phyloP scores from a whole-genome alignment of 176 grass and related monocot genomes.

The Oryza nivara region DNA sequence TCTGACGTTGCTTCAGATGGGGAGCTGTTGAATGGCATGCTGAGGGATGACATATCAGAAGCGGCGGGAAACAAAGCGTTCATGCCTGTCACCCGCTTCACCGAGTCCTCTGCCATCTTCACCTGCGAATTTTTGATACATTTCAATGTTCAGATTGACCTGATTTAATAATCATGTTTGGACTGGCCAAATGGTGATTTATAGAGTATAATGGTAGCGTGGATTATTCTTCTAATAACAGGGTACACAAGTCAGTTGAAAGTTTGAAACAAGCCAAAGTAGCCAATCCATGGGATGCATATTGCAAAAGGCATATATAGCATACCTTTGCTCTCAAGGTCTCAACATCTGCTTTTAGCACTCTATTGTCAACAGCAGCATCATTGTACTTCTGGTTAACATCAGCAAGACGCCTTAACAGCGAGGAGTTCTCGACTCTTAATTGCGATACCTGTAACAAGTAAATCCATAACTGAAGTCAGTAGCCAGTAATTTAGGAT shows the following conservation, averaged over 20 bases:
- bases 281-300: neutral
- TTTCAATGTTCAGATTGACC: neutral
- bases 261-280: neutral
- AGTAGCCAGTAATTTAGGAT: neutral
- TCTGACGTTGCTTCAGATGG: slow-evolving; percentile 62
- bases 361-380: slow-evolving; percentile 78
- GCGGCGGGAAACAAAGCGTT: slow-evolving; percentile 42
- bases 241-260: neutral
- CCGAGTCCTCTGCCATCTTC: slow-evolving; percentile 88
- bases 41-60: slow-evolving; percentile 65
- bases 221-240: neutral
- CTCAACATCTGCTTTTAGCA: slow-evolving; percentile 84
- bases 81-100: slow-evolving; percentile 74
- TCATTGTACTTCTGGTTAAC: slow-evolving; percentile 85
- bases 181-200: neutral
- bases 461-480: neutral
- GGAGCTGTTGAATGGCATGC: slow-evolving; percentile 56
- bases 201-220: neutral
- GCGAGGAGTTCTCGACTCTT: slow-evolving; percentile 77
- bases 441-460: slow-evolving; percentile 68
- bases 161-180: neutral
- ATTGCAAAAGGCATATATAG: neutral
- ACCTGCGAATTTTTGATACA: slow-evolving; percentile 53
- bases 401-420: slow-evolving; percentile 74
- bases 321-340: slow-evolving; percentile 74